These are phyloP conservation scores for Cryptococcus wingfieldii DNA, from an alignment of 1,284 basidiomycete species.

Conservation along the genomic window DNA sequence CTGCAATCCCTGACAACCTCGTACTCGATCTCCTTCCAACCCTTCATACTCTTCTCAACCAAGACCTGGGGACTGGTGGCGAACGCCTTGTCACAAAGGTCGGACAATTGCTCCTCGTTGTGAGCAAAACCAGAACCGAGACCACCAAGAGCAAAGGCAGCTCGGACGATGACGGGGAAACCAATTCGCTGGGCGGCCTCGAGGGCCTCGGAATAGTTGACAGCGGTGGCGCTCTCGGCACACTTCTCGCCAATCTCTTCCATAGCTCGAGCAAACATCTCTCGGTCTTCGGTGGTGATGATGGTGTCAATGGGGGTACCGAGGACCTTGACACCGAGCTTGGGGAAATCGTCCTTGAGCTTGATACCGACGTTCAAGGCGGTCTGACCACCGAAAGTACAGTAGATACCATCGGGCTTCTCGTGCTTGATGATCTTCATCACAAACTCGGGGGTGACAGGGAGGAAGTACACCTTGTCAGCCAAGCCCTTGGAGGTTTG, in stretches of 20 bases:
- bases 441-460: slow-evolving; percentile 95
- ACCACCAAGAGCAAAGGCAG: slow-evolving; percentile 97
- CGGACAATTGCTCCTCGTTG: slow-evolving; percentile 89
- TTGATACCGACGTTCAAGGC: slow-evolving; percentile 97
- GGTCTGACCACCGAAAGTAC: slow-evolving; percentile 98
- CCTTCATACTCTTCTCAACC: slow-evolving; percentile 97
- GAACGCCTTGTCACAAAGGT: slow-evolving; percentile 86
- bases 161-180: slow-evolving; percentile 96
- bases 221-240: slow-evolving; percentile 82
- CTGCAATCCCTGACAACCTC: slow-evolving; percentile 97
- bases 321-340: slow-evolving; percentile 90
- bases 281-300: slow-evolving; percentile 96
- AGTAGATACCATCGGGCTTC: slow-evolving; percentile 90
- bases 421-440: slow-evolving; percentile 99
- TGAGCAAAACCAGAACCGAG: slow-evolving; percentile 98
- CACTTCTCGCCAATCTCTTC: slow-evolving; percentile 93
- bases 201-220: slow-evolving; percentile 83
- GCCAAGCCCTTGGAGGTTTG: slow-evolving; percentile 96
- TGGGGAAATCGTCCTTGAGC: slow-evolving; percentile 92
- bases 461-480: slow-evolving; percentile 94
- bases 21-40: slow-evolving; percentile 99
- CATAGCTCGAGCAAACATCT: slow-evolving; percentile 93
- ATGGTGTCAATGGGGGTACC: slow-evolving; percentile 93
- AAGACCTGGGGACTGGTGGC: slow-evolving; percentile 89
- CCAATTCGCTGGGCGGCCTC: slow-evolving; percentile 80